Conservation (phyloP, 805 yeast species). For the Myxozyma mucilagina region DNA sequence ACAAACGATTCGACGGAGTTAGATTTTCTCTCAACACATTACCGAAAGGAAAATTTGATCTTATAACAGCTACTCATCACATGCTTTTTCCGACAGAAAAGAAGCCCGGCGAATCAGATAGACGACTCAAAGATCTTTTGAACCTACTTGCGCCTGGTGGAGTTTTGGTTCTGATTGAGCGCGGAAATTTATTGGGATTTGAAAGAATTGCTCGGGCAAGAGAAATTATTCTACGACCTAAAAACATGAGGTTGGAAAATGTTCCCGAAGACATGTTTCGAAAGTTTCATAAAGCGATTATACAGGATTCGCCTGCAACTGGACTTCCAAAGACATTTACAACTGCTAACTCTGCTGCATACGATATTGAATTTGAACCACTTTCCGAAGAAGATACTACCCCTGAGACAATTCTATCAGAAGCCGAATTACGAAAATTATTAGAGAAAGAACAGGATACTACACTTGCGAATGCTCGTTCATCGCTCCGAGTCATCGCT, state of each 20-base stretch:
- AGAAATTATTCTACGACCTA: constrained; percentile 83
- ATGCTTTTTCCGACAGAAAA: constrained; percentile 58
- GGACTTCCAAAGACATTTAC: constrained; percentile 10
- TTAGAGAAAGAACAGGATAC: neutral
- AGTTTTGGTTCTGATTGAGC: constrained; percentile 71
- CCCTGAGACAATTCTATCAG: constrained; percentile 16
- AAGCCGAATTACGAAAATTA: neutral
- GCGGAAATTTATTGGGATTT: constrained; percentile 88
- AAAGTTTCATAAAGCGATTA: neutral
- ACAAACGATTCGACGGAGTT: constrained; percentile 15
- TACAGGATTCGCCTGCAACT: neutral
- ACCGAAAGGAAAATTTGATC: constrained; percentile 55
- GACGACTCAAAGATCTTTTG: constrained; percentile 58
- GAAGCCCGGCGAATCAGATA: constrained; percentile 75
- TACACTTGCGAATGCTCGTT: constrained; percentile 31
- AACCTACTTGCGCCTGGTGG: constrained; percentile 74
- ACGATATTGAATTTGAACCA: constrained; percentile 1
- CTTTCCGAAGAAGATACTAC: constrained; percentile 2
- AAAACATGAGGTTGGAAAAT: neutral
- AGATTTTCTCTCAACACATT: constrained; percentile 16
- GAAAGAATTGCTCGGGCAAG: constrained; percentile 88
- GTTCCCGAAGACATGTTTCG: constrained; percentile 3
- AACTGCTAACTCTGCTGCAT: neutral
- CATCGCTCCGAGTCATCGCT: constrained; percentile 67
- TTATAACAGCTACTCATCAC: constrained; percentile 82